Conservation (phyloP, 345 rosid species). For the Eucalyptus tenuipes region DNA sequence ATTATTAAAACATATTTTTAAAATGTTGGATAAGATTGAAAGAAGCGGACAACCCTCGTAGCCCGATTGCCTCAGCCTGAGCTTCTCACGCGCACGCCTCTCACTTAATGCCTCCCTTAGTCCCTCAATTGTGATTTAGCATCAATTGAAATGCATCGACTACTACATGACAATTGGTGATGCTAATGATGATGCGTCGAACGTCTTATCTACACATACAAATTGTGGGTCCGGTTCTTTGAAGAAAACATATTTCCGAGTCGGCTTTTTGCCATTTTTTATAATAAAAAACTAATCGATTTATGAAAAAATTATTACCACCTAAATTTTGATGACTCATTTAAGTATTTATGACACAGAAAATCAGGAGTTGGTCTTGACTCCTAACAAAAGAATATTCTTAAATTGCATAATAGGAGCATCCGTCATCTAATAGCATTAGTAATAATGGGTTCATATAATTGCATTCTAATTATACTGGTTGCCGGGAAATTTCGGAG, state of each 20-base stretch:
- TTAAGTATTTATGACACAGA: background rate
- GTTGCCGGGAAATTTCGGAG: background rate
- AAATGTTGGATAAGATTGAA: too few relatives aligned
- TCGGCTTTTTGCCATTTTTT: background rate
- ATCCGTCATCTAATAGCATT: background rate
- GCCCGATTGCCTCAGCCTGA: too few relatives aligned
- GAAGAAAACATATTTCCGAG: too few relatives aligned
- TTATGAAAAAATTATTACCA: too few relatives aligned
- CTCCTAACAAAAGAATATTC: background rate
- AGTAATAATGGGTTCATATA: background rate
- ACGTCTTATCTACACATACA: background rate
- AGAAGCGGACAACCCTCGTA: too few relatives aligned
- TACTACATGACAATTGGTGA: too few relatives aligned
- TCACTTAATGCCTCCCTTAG: too few relatives aligned
- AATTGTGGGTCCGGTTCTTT: background rate
- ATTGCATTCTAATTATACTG: background rate
- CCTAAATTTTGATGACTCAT: background rate
- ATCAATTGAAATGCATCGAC: too few relatives aligned
- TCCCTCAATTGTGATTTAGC: too few relatives aligned
- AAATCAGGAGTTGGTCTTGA: background rate
- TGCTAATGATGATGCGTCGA: background rate
- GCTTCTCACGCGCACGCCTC: too few relatives aligned
- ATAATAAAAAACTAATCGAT: too few relatives aligned
- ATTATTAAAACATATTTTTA: too few relatives aligned
- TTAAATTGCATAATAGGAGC: background rate